Evolutionary conservation across 2,329 filamentous ascomycete genomes (phyloP), one percentile per base, ranked within the genome.

Genomic region (Chaetomium globosum): DNA sequence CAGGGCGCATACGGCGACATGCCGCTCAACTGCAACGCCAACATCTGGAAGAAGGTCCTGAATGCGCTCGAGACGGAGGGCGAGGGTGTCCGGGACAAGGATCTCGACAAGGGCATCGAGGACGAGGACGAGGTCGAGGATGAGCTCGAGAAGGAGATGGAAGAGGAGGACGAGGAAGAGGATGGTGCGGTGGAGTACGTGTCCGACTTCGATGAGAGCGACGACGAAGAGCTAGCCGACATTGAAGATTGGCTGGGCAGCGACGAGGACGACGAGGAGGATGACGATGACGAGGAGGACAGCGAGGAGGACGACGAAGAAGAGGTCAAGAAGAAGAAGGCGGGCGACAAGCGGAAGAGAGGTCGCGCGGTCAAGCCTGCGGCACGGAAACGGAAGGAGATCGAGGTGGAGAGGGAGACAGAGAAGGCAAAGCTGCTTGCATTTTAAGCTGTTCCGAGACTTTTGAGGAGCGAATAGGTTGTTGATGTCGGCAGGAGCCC

Each of bases 1-100:
- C 93, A 92, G 74, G 95, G 95, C 54, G 93, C 93, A 3, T 98
- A 99, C 78, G 95, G 95, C 62, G 93, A 98, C 73, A 87, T 92
- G 75, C 95, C 95, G 51, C 83, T 99, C 70, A 99, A 99, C 75
- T 93, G 97, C 59, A 95, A 96, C 77, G 93, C 97, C 77, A 85
- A 86, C 16, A 92, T 99, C 67, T 99, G 95, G 95, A 96, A 96
- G 85, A 96, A 93, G 85, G 95, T 99, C 8, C 87, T 99, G 72
- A 88, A 89, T 67, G 92, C 92, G 3, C 83, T 99, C 78, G 95
- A 99, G 84, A 86, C 90, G 71, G 89, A 90, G 72, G 93, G 94
- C 65, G 88, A 96, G 73, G 94, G 90, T 53, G 83, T 86, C 69
- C 83, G 92, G 62, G 94, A 97, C 76, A 87, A 93, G 79, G 94